These are phyloP conservation scores for Zalaria sp. DNA, from an alignment of 2,329 filamentous ascomycete species.

Conservation along the genomic window DNA sequence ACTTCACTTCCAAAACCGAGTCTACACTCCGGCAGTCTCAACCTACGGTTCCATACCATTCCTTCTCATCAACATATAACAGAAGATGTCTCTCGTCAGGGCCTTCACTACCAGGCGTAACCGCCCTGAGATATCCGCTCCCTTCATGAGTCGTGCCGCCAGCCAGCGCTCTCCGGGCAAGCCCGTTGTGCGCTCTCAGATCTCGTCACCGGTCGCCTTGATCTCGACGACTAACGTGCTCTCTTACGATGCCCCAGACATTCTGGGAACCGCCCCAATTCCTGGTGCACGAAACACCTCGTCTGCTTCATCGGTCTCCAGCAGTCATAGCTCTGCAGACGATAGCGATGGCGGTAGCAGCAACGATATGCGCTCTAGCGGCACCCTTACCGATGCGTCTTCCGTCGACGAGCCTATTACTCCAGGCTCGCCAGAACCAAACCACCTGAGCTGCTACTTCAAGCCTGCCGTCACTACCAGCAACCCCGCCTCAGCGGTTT, in stretches of 20 bases:
- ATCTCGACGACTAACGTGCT: slow-evolving; percentile 94
- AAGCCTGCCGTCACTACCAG: slow-evolving; percentile 29
- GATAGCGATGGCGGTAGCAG: slow-evolving; percentile 58
- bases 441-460: slow-evolving; percentile 44
- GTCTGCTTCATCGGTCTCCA: slow-evolving; percentile 19
- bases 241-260: slow-evolving; percentile 84
- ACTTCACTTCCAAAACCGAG: too few relatives aligned
- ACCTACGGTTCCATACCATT: too few relatives aligned
- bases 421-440: slow-evolving; percentile 35
- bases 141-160: slow-evolving; percentile 22
- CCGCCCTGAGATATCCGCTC: slow-evolving; percentile 56
- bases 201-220: slow-evolving; percentile 76
- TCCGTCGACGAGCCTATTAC: slow-evolving; percentile 28
- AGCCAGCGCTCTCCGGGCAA: slow-evolving; percentile 30
- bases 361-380: slow-evolving; percentile 42
- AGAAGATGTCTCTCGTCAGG: slow-evolving; percentile 46
- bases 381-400: slow-evolving; percentile 55
- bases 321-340: slow-evolving; percentile 45
- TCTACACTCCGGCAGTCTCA: too few relatives aligned
- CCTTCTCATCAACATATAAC: too few relatives aligned
- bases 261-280: slow-evolving; percentile 27
- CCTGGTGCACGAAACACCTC: slow-evolving; percentile 11
- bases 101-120: slow-evolving; percentile 66
- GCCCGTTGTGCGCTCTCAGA: slow-evolving; percentile 51
- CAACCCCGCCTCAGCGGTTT: slow-evolving; percentile 42